Base-by-base conservation (phyloP, 2,329 filamentous ascomycete species). In the Talaromyces rugulosus region DNA sequence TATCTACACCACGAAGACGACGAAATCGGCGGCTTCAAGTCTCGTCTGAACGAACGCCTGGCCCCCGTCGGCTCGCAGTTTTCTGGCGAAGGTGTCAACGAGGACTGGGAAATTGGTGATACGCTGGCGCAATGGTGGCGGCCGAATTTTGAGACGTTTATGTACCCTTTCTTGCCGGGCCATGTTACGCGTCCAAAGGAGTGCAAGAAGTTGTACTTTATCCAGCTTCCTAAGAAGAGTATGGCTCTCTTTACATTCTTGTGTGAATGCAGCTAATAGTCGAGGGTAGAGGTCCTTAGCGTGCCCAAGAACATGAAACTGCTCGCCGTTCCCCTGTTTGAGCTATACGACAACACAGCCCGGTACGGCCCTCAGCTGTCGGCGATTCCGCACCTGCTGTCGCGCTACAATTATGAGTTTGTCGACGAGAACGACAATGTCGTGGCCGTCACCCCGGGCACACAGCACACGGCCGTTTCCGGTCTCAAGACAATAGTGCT, bases 271-370 rank as follows among this genome's bases (percentile, higher is more conserved):
- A 33, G 51, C 56, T 47, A 54, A 33, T 52, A 9, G 11, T 11
- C 56, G 14, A 27, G 3, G 33, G 8, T 74, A 96, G 92, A 97
- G 80, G 90, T 98, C 14, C 84, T 99, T 51, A 96, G 91, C 71
- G 95, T 99, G 8, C 95, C 95, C 0, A 99, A 99, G 81, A 99
- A 99, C 79, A 98, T 99, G 95, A 99, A 99, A 76, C 87, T 99
- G 28, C 88, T 99, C 47, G 95, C 95, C 1, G 95, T 99, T 1
- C 95, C 95, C 0, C 83, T 99, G 0, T 98, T 98, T 78, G 95
- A 99, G 79, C 87, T 99, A 44, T 99, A 99, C 81, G 95, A 99
- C 72, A 99, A 99, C 77, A 96, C 92, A 0, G 90, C 89, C 12
- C 85, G 95, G 63, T 99, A 99, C 74, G 95, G 95, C 0, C 95